Percentiles rank a stretch among this genome's conserved stretches.
These are phyloP conservation scores for Suillus cothurnatus DNA, from an alignment of 768 basidiomycete genomes.

Conservation along the genomic window DNA sequence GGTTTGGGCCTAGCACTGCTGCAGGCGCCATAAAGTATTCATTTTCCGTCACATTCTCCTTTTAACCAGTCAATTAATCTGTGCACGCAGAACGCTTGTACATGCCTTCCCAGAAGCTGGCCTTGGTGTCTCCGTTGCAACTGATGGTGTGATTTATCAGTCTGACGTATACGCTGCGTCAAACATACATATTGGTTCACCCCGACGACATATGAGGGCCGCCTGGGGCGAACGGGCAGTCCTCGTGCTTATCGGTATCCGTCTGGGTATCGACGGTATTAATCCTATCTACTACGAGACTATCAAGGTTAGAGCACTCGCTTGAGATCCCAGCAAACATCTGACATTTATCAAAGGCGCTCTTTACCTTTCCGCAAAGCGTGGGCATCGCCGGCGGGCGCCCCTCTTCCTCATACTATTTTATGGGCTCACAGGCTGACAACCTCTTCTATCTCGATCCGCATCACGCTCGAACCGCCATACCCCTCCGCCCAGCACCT, in stretches of 20 bases:
- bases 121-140: slow-evolving; percentile 79
- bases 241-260: slow-evolving; percentile 80
- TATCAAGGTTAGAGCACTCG: slow-evolving; percentile 55
- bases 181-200: slow-evolving; percentile 31
- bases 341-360: slow-evolving; percentile 46
- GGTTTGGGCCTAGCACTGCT: slow-evolving; percentile 98
- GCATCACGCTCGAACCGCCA: slow-evolving; percentile 74
- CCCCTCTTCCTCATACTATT: slow-evolving; percentile 97
- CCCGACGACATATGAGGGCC: slow-evolving; percentile 31
- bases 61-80: slow-evolving; percentile 10
- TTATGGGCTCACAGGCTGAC: slow-evolving; percentile 90
- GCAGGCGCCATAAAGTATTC: slow-evolving; percentile 91
- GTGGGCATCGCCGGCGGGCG: slow-evolving; percentile 97
- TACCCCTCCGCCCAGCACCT: slow-evolving; percentile 65
- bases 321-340: neutral
- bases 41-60: neutral
- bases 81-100: slow-evolving; percentile 63
- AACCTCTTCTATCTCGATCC: slow-evolving; percentile 85
- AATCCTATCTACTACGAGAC: slow-evolving; percentile 94
- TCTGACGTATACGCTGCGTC: slow-evolving; percentile 87
- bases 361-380: slow-evolving; percentile 94
- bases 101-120: slow-evolving; percentile 79
- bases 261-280: slow-evolving; percentile 90
- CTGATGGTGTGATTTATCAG: slow-evolving; percentile 82
- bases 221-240: slow-evolving; percentile 86